These are phyloP conservation scores for Rhodotorula taiwanensis DNA, from an alignment of 768 basidiomycete species.

Conservation along the genomic window DNA sequence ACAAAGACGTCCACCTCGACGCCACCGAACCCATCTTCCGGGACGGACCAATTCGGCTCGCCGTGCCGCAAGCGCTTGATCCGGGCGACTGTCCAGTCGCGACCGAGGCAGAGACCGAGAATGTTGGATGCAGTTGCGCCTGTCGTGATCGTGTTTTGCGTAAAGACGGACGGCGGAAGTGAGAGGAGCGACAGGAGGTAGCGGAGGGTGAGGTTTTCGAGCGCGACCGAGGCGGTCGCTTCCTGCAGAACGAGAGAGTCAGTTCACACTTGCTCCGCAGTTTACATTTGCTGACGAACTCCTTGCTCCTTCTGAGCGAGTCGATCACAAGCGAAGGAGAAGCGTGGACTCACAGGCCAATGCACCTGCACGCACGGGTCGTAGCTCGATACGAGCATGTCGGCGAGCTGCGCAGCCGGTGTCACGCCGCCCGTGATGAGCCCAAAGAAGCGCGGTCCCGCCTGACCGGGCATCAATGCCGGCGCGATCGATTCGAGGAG, in stretches of 20 bases:
- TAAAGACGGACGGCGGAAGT: conserved; percentile 38
- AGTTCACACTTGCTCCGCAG: no score
- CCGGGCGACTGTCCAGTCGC: conserved; percentile 44
- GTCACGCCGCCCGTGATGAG: conserved; percentile 42
- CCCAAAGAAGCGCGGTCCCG: conserved; percentile 44
- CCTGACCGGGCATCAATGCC: conserved; percentile 46
- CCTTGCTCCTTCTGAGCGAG: no score
- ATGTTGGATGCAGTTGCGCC: conserved; percentile 50
- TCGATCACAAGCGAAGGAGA: not conserved
- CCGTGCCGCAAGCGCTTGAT: conserved; percentile 30
- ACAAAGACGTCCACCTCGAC: conserved; percentile 43
- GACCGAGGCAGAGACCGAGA: conserved; percentile 48
- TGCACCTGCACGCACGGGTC: conserved; percentile 47
- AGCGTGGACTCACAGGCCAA: conserved; percentile 28
- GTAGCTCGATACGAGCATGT: conserved; percentile 45
- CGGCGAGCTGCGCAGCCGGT: conserved; percentile 46
- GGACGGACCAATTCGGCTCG: conserved; percentile 42
- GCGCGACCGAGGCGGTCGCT: conserved; percentile 32
- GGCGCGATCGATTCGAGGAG: conserved; percentile 43
- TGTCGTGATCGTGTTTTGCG: conserved; percentile 47
- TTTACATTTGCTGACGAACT: no score
- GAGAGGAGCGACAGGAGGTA: conserved; percentile 38
- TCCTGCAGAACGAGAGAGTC: conserved; percentile 36
- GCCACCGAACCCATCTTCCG: conserved; percentile 46
- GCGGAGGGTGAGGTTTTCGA: conserved; percentile 35